Conservation (phyloP, 2,329 filamentous ascomycete genomes). For the Fusarium goolgardi region DNA sequence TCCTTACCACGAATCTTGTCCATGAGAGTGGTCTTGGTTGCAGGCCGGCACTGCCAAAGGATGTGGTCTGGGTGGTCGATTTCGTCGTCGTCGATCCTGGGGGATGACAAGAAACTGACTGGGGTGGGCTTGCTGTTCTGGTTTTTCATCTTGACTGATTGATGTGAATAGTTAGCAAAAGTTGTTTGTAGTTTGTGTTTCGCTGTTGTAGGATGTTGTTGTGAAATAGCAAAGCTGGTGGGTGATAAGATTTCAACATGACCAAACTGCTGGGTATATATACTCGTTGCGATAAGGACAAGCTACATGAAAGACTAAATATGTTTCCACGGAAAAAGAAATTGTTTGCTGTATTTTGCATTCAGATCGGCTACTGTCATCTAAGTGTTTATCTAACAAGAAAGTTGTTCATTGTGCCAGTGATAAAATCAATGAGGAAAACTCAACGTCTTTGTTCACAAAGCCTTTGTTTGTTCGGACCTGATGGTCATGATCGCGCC, state of each 20-base stretch:
- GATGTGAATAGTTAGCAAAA: background rate
- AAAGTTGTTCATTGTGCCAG: background rate
- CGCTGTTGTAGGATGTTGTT: background rate
- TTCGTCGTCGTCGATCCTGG: too few relatives aligned
- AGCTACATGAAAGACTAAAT: background rate
- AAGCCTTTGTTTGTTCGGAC: background rate
- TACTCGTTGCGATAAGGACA: background rate
- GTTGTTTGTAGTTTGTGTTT: background rate
- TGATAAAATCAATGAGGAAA: background rate
- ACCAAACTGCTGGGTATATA: background rate
- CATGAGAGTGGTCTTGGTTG: background rate
- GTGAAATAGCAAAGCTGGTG: background rate
- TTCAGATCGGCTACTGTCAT: accelerated
- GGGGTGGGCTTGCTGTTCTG: too few relatives aligned
- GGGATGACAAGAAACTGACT: background rate
- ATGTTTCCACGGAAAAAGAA: background rate
- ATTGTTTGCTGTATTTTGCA: accelerated
- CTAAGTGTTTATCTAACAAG: accelerated
- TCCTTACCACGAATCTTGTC: background rate
- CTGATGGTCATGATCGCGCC: too few relatives aligned
- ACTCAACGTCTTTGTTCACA: background rate
- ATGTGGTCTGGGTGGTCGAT: background rate
- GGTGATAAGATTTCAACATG: background rate
- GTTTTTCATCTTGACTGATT: background rate
- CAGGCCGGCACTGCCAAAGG: background rate